Percentiles rank a stretch among this genome's conserved stretches.
Conservation (phyloP, 257 asterid species). For the Nyctanthes arbortristis region DNA sequence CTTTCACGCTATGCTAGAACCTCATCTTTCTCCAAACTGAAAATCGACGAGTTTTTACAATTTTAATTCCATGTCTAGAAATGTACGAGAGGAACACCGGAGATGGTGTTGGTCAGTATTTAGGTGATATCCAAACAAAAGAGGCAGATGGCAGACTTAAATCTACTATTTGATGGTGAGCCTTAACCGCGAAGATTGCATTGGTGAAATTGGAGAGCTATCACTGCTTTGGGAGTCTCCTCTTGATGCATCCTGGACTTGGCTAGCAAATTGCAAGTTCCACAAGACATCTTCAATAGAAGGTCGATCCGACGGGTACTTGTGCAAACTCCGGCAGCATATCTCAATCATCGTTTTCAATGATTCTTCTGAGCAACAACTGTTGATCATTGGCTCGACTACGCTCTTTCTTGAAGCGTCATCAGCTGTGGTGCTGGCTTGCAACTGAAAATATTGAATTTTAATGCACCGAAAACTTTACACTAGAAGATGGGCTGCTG, state of each 20-base stretch:
- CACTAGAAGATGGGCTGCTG: background rate
- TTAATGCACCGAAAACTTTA: background rate
- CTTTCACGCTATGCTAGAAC: background rate
- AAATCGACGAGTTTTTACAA: background rate
- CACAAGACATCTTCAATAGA: conserved; percentile 86
- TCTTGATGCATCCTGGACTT: conserved; percentile 78
- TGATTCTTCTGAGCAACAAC: conserved; percentile 64
- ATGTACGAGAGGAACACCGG: background rate
- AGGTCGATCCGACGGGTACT: conserved; percentile 70
- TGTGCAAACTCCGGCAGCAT: conserved; percentile 72
- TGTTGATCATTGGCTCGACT: conserved; percentile 51
- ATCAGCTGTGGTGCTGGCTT: conserved; percentile 43
- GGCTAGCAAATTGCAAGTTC: conserved; percentile 95
- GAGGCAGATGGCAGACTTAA: background rate
- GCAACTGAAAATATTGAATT: conserved; percentile 45
- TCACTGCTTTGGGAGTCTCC: conserved; percentile 75
- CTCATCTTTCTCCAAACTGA: background rate
- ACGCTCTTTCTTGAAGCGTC: conserved; percentile 53
- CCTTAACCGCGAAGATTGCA: conserved; percentile 42
- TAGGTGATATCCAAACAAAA: background rate
- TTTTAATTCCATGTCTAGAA: background rate
- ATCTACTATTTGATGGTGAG: conserved; percentile 36
- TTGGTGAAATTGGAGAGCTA: conserved; percentile 69
- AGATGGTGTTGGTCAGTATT: background rate
- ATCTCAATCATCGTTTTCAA: conserved; percentile 63